These are phyloP conservation scores for Geotrichum bryndzae DNA, from an alignment of 1,139 yeast species.

Conservation along the genomic window DNA sequence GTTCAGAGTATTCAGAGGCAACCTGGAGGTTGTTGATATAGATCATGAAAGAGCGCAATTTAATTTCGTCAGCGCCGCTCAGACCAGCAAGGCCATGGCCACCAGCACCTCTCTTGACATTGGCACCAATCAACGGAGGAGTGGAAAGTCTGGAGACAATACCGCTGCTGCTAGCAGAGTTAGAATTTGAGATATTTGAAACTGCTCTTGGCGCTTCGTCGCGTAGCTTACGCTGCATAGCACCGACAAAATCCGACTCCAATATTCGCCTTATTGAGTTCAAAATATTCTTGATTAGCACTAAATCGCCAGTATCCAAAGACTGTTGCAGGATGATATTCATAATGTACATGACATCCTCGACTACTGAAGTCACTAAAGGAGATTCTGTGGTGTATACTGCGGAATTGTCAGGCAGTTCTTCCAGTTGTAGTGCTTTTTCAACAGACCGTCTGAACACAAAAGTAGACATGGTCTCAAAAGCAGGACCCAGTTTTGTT, in stretches of 20 bases:
- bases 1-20: slow-evolving; percentile 50
- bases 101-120: slow-evolving; percentile 1
- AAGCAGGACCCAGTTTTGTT: slow-evolving; percentile 50
- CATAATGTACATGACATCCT: slow-evolving; percentile 71
- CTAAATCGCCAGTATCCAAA: slow-evolving; percentile 54
- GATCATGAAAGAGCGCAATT: slow-evolving; percentile 45
- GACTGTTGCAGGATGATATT: slow-evolving; percentile 59
- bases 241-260: slow-evolving; percentile 44
- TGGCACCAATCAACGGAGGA: slow-evolving; percentile 16
- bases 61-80: slow-evolving; percentile 36
- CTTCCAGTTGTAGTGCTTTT: slow-evolving; percentile 75
- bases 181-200: slow-evolving; percentile 21
- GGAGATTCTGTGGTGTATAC: slow-evolving; percentile 44
- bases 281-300: slow-evolving; percentile 49
- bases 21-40: slow-evolving; percentile 58
- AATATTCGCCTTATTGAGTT: slow-evolving; percentile 42
- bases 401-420: slow-evolving; percentile 47
- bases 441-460: slow-evolving; percentile 75
- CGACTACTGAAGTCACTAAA: slow-evolving; percentile 78
- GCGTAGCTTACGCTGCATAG: slow-evolving; percentile 47
- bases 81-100: slow-evolving; percentile 23
- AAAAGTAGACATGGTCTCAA: slow-evolving; percentile 58
- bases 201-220: slow-evolving; percentile 40
- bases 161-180: slow-evolving; percentile 18
- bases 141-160: slow-evolving; percentile 20